phyloP scores from a whole-genome alignment of 495 filamentous ascomycete genomes.

The Collariella sp. region DNA sequence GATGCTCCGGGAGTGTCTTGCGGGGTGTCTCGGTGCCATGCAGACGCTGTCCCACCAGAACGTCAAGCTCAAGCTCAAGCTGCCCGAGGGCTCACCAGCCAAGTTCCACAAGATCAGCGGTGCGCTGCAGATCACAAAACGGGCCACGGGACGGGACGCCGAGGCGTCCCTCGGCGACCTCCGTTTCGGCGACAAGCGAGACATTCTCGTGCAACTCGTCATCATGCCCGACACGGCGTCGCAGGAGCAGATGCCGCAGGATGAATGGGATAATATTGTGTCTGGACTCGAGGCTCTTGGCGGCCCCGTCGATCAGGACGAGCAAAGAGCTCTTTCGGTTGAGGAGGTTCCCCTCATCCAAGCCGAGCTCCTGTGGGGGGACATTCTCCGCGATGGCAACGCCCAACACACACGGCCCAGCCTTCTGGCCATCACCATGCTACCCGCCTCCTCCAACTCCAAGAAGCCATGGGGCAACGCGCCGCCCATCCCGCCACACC shows the following conservation, averaged over 20 bases:
- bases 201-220: constrained; percentile 90
- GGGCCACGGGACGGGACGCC: constrained; percentile 91
- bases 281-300: constrained; percentile 92
- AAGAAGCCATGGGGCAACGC: constrained; percentile 53
- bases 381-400: constrained; percentile 86
- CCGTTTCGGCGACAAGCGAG: constrained; percentile 93
- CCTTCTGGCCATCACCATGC: constrained; percentile 95
- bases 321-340: constrained; percentile 72
- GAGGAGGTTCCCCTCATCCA: constrained; percentile 95
- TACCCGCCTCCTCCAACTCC: constrained; percentile 63
- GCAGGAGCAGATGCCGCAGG: constrained; percentile 80
- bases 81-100: constrained; percentile 93
- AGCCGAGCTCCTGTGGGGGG: constrained; percentile 87
- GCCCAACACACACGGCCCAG: constrained; percentile 82
- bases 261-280: constrained; percentile 94
- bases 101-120: constrained; percentile 99
- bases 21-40: constrained; percentile 87
- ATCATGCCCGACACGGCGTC: constrained; percentile 83
- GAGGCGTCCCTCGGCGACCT: constrained; percentile 91
- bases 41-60: constrained; percentile 98
- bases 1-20: constrained; percentile 97
- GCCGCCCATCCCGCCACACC: constrained; percentile 90
- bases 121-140: constrained; percentile 92
- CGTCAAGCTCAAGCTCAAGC: constrained; percentile 87
- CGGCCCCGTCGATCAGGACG: constrained; percentile 82